These are phyloP conservation scores for Hyphopichia khmerensis DNA, from an alignment of 1,139 yeast species.

Conservation along the genomic window DNA sequence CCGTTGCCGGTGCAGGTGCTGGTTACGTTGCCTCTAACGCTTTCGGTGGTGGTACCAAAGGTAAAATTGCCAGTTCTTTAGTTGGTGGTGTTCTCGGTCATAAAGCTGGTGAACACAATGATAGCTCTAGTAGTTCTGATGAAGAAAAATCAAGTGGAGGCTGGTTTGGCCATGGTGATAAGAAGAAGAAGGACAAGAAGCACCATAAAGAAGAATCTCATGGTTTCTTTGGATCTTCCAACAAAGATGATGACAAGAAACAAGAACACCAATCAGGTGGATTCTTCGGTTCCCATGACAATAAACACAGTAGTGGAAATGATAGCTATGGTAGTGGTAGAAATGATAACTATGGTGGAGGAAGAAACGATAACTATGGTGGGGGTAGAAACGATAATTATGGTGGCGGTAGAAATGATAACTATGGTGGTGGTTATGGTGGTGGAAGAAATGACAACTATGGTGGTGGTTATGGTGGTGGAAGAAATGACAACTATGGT, in stretches of 20 bases:
- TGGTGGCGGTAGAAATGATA: slow-evolving; percentile 9
- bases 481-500: slow-evolving; percentile 6
- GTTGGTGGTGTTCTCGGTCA: slow-evolving; percentile 62
- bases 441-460: slow-evolving; percentile 1
- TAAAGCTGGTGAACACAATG: slow-evolving; percentile 47
- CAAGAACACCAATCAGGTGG: slow-evolving; percentile 1
- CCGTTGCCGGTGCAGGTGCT: slow-evolving; percentile 59
- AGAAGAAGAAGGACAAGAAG: slow-evolving; percentile 9
- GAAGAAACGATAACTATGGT: slow-evolving; percentile 7
- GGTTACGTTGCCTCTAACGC: slow-evolving; percentile 55
- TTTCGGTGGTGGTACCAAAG: slow-evolving; percentile 38
- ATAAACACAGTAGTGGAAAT: not conserved
- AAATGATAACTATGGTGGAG: slow-evolving; percentile 10
- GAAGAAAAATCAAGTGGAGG: slow-evolving; percentile 8
- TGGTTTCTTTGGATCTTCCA: not conserved
- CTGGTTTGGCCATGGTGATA: slow-evolving; percentile 11
- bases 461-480: slow-evolving; percentile 10
- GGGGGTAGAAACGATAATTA: slow-evolving; percentile 8
- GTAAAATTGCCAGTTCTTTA: slow-evolving; percentile 44
- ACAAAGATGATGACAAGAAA: not conserved
- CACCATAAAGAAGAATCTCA: slow-evolving; percentile 7
- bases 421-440: slow-evolving; percentile 12
- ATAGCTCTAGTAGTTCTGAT: not conserved
- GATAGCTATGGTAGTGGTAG: slow-evolving; percentile 10
- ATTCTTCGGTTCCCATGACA: slow-evolving; percentile 5